Evolutionary conservation across 768 basidiomycete species (phyloP).

Genomic region (Coprinellus aureogranulatus): DNA sequence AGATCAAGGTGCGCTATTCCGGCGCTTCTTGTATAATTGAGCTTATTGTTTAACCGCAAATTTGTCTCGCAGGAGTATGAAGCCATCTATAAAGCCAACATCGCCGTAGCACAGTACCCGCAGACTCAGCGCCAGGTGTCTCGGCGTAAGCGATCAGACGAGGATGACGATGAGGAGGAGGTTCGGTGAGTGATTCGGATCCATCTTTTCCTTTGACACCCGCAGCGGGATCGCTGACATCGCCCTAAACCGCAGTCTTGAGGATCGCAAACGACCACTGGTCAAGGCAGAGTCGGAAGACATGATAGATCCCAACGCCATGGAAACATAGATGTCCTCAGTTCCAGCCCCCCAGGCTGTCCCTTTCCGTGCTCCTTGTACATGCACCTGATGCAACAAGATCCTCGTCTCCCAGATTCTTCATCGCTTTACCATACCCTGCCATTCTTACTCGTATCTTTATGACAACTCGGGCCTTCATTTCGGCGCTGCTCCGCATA

Average conservation of each 20-base stretch:
- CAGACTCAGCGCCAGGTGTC: constrained; percentile 42
- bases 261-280: constrained; percentile 48
- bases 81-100: constrained; percentile 81
- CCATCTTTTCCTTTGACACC: not conserved
- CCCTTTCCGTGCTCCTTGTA: too few species aligned
- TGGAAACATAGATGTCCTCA: constrained; percentile 45
- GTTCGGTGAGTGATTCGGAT: constrained; percentile 11
- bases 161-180: constrained; percentile 63
- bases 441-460: not conserved
- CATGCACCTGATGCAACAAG: too few species aligned
- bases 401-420: too few species aligned
- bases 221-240: too few species aligned
- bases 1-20: constrained; percentile 92
- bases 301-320: constrained; percentile 41
- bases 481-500: too few species aligned
- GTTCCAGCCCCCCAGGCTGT: too few species aligned
- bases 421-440: not conserved
- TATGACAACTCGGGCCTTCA: not conserved
- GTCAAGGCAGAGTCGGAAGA: constrained; percentile 32
- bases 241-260: too few species aligned
- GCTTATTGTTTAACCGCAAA: not conserved
- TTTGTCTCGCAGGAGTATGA: constrained; percentile 91
- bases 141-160: constrained; percentile 70
- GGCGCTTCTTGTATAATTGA: too few species aligned
- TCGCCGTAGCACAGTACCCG: constrained; percentile 64